Evolutionary conservation across 176 grass and related monocot genomes (phyloP).

Genomic region (Musa itinerans): DNA sequence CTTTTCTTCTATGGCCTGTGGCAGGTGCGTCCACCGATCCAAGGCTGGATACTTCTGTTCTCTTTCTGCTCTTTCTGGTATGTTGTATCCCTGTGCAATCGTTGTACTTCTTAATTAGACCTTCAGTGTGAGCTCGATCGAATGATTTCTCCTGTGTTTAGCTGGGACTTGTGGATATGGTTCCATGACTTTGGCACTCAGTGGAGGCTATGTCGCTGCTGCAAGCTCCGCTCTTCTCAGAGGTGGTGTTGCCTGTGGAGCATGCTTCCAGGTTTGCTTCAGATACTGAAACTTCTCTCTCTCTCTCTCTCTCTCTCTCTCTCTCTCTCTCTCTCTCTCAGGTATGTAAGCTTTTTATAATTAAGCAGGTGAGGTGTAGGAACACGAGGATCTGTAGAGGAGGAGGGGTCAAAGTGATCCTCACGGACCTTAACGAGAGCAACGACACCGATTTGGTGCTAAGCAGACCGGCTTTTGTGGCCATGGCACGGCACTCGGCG

Average conservation of each 20-base stretch:
- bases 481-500: slow-evolving; percentile 57
- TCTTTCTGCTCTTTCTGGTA: slow-evolving; percentile 42
- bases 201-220: slow-evolving; percentile 42
- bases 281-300: slow-evolving; percentile 7
- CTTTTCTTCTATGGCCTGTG: slow-evolving; percentile 43
- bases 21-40: slow-evolving; percentile 50
- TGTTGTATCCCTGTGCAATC: no score
- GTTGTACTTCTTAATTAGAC: background rate
- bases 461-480: slow-evolving; percentile 38
- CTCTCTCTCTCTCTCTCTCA: no score
- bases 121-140: background rate
- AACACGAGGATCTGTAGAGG: slow-evolving; percentile 34
- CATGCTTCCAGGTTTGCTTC: slow-evolving; percentile 54
- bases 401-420: slow-evolving; percentile 46
- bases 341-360: background rate
- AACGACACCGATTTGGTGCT: slow-evolving; percentile 60
- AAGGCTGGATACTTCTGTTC: slow-evolving; percentile 44
- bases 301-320: no score
- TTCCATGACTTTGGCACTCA: slow-evolving; percentile 34
- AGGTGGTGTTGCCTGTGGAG: slow-evolving; percentile 53
- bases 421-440: slow-evolving; percentile 56
- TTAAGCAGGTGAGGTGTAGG: slow-evolving; percentile 67
- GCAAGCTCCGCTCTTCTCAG: slow-evolving; percentile 42
- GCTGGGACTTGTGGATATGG: slow-evolving; percentile 82
- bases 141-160: slow-evolving; percentile 4